Evolutionary conservation across 2,329 filamentous ascomycete species (phyloP).

Genomic region (Tolypocladium endophyticum): DNA sequence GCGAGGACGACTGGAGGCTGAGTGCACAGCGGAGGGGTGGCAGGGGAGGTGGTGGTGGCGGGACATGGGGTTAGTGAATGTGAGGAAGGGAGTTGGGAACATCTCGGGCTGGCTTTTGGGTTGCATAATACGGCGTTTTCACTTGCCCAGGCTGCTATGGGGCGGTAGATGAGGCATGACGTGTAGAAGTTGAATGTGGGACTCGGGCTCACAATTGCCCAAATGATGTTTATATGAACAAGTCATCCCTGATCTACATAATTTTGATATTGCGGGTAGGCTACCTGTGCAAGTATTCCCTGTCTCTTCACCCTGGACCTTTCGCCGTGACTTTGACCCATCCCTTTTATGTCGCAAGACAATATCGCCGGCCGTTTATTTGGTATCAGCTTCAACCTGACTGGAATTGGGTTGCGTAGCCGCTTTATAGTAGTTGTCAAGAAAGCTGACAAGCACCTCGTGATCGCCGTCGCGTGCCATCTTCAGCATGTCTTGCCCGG

Average conservation of each 20-base stretch:
- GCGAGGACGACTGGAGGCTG: slow-evolving; percentile 90
- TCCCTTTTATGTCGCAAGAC: too few species aligned
- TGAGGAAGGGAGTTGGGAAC: background rate
- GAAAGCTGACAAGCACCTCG: background rate
- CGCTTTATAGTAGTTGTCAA: background rate
- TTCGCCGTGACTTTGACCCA: too few species aligned
- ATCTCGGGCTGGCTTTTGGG: background rate
- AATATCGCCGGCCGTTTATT: too few species aligned
- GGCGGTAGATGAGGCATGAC: background rate
- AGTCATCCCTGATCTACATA: background rate
- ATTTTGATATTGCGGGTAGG: background rate
- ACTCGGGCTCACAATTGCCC: background rate
- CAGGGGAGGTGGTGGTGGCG: slow-evolving; percentile 73
- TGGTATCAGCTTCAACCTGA: background rate
- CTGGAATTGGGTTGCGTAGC: background rate
- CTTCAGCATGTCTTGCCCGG: background rate
- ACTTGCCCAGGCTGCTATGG: background rate
- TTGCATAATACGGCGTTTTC: background rate
- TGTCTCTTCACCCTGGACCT: background rate
- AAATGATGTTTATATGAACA: background rate
- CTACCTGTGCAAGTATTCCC: background rate
- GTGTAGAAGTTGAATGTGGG: background rate
- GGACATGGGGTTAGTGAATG: slow-evolving; percentile 72
- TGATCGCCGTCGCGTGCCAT: background rate
- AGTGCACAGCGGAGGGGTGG: slow-evolving; percentile 80